Evolutionary conservation across 352 stramenopile species (phyloP).

Genomic region (Phytophthora pluvialis): DNA sequence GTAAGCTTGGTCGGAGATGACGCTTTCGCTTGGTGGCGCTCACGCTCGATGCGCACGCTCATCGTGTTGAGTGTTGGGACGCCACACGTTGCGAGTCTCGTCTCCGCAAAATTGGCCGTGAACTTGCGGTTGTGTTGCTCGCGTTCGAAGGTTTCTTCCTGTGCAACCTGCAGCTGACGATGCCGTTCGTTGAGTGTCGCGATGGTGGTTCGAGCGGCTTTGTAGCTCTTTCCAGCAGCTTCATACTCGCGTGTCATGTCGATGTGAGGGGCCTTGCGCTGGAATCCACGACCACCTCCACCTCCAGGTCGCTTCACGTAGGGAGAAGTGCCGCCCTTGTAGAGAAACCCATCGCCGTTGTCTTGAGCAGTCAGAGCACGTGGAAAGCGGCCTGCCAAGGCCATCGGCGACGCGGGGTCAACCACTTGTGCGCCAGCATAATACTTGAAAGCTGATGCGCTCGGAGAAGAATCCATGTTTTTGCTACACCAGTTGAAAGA

Average conservation of each 20-base stretch:
- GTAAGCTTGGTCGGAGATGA: slow-evolving; percentile 6
- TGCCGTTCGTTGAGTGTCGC: slow-evolving; percentile 55
- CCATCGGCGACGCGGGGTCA: slow-evolving; percentile 15
- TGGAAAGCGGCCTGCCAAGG: slow-evolving; percentile 25
- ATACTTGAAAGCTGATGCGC: slow-evolving; percentile 20
- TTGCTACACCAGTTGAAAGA: not conserved
- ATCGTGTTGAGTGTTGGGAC: slow-evolving; percentile 73
- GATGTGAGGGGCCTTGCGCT: slow-evolving; percentile 63
- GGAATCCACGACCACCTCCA: slow-evolving; percentile 41
- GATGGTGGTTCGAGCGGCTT: slow-evolving; percentile 54
- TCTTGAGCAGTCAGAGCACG: slow-evolving; percentile 32
- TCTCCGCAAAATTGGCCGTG: slow-evolving; percentile 63
- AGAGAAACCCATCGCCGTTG: slow-evolving; percentile 59
- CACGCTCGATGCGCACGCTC: slow-evolving; percentile 56
- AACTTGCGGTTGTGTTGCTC: slow-evolving; percentile 46
- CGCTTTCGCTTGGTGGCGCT: slow-evolving; percentile 39
- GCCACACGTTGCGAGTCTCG: slow-evolving; percentile 62
- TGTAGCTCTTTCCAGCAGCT: slow-evolving; percentile 48
- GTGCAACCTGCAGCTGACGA: slow-evolving; percentile 50
- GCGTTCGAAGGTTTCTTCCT: slow-evolving; percentile 62
- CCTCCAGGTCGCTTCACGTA: not conserved
- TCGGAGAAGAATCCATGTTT: slow-evolving; percentile 20
- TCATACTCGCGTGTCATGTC: slow-evolving; percentile 62
- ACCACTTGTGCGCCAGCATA: slow-evolving; percentile 4
- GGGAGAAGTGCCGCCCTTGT: slow-evolving; percentile 26